These are phyloP conservation scores for Echria macrotheca DNA, from an alignment of 495 filamentous ascomycete species.

Conservation along the genomic window DNA sequence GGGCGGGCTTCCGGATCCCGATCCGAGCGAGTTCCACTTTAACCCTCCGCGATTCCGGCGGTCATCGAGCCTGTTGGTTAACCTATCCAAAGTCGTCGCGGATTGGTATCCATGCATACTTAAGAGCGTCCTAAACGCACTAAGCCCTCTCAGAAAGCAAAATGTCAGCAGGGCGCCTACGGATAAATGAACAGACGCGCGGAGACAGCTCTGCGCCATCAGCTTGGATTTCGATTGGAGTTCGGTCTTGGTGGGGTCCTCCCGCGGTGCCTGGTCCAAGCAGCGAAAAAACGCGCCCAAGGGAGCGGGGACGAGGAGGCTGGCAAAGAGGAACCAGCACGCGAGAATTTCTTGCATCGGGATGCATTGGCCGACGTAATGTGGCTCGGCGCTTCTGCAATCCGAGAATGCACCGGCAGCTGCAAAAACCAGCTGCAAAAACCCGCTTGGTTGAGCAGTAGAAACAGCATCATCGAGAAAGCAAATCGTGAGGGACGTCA, in stretches of 20 bases:
- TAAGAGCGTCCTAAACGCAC: too few relatives aligned
- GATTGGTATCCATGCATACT: conserved; percentile 1
- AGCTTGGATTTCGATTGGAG: neutral
- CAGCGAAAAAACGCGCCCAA: conserved; percentile 8
- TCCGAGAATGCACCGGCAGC: conserved; percentile 3
- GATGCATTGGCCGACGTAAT: neutral
- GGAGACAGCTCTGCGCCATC: neutral
- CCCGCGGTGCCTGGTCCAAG: conserved; percentile 4
- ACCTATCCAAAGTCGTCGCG: too few relatives aligned
- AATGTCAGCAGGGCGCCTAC: conserved; percentile 6
- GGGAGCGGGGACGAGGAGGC: conserved; percentile 9
- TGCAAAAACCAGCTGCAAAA: too few relatives aligned
- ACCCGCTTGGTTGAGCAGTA: too few relatives aligned
- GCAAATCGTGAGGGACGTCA: conserved; percentile 6
- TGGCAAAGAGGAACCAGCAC: conserved; percentile 7
- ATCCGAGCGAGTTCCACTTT: too few relatives aligned
- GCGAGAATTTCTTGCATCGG: conserved; percentile 5
- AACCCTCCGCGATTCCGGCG: too few relatives aligned
- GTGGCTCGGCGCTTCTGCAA: neutral
- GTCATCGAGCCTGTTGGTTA: too few relatives aligned
- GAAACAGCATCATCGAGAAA: neutral
- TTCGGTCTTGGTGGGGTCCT: conserved; percentile 5
- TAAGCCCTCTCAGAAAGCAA: too few relatives aligned
- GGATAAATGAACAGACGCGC: conserved; percentile 9
- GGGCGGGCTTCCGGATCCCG: too few relatives aligned